Evolutionary conservation across 2,329 filamentous ascomycete species (phyloP), one percentile per base, ranked within the genome.

Genomic region (Diaporthe humulicola): DNA sequence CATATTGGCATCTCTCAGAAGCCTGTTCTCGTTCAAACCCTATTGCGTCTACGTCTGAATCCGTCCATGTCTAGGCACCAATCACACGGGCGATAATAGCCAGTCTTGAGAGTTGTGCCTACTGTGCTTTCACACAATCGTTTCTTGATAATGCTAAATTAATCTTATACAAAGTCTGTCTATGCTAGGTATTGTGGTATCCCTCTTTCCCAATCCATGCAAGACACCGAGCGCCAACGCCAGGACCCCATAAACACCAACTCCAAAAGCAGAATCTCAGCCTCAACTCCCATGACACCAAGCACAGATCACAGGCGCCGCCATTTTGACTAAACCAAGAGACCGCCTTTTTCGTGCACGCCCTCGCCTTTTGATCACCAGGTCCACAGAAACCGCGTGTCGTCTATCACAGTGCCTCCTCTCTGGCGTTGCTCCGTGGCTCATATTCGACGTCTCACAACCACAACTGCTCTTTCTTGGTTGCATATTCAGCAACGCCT

Each of bases 111-210:
- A 45, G 12, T 12, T 28, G 15, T 25, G 15, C 56, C 25, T 15
- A 42, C 8, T 3, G 8, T 45, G 25, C 22, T 33, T 15, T n/a
- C 19, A 30, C n/a, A n/a, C n/a, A n/a, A n/a, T 3, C 17, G 60
- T 22, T 3, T 54, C 64, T 54, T 54, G 8, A 56, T 54, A 8
- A 19, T 54, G n/a, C 1, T 61, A 50, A 60, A 54, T 74, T 64
- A 57, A 71, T 42, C 28, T n/a, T 22, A 74, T 36, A 9, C 30
- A 64, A 70, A 40, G 57, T 72, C 45, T 72, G 54, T 50, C 71
- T 70, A 36, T 70, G 38, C 45, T 33, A 67, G 70, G 61, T 73
- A 73, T 70, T 70, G 48, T 60, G 70, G 56, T 73, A 73, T 73
- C 58, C 58, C 48, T 45, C 50, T 69, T 56, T 48, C 19, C 25